A percentile compares a stretch with the other conserved stretches of the same genome.
Conservation (phyloP, 1,139 yeast genomes). For the Candida neerlandica region DNA sequence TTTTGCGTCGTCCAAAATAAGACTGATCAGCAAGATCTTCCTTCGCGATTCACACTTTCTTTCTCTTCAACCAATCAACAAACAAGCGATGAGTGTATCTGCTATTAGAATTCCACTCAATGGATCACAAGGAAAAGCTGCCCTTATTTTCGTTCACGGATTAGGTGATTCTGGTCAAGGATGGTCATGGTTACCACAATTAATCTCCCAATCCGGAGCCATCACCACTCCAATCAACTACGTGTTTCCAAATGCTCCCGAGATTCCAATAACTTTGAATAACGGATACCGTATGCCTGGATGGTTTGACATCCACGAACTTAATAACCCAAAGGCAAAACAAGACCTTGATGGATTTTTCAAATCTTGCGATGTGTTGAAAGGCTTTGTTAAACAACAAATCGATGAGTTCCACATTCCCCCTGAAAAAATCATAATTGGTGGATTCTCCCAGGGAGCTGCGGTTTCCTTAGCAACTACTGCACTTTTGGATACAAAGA, state of each 20-base stretch:
- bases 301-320: constrained; percentile 80
- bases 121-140: constrained; percentile 41
- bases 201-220: constrained; percentile 43
- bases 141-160: constrained; percentile 85
- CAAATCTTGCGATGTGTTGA: constrained; percentile 55
- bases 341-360: constrained; percentile 70
- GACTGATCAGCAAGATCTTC: background rate
- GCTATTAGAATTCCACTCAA: constrained; percentile 27
- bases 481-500: constrained; percentile 51
- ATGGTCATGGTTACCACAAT: constrained; percentile 76
- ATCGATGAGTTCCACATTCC: constrained; percentile 59
- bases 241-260: constrained; percentile 88
- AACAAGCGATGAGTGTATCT: constrained; percentile 17
- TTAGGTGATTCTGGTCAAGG: constrained; percentile 91
- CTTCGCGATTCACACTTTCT: background rate
- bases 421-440: constrained; percentile 73
- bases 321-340: constrained; percentile 49
- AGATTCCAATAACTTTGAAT: constrained; percentile 65
- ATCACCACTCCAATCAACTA: constrained; percentile 64
- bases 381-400: constrained; percentile 62
- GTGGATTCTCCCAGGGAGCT: constrained; percentile 96
- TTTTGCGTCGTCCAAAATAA: background rate
- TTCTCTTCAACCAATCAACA: background rate
- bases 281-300: constrained; percentile 73
- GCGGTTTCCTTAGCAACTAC: constrained; percentile 67